A percentile compares a stretch with the other conserved stretches of the same genome.
Evolutionary conservation across 2,329 filamentous ascomycete species (phyloP).

Genomic region (Trichophyton equinum): DNA sequence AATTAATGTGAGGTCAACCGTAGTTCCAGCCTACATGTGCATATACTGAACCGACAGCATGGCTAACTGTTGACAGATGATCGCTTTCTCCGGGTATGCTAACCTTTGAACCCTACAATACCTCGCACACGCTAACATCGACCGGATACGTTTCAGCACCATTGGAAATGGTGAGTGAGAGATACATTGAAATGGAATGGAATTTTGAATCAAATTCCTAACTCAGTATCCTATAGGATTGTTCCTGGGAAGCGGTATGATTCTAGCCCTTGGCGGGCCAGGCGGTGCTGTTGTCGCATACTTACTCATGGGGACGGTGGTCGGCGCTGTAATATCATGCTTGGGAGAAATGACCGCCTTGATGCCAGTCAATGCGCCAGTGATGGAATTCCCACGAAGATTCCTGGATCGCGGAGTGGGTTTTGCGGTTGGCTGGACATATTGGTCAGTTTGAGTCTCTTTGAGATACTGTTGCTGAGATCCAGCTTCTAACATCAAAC

Average conservation of each 20-base stretch:
- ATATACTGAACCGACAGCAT: background rate
- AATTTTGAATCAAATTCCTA: background rate
- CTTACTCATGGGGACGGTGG: conserved; percentile 32
- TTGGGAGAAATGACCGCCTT: conserved; percentile 35
- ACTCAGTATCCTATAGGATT: conserved; percentile 18
- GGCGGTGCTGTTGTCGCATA: conserved; percentile 31
- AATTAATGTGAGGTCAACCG: conserved; percentile 22
- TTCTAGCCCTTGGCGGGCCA: conserved; percentile 29
- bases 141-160: conserved; percentile 18
- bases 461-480: conserved; percentile 21
- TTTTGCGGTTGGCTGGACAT: conserved; percentile 36
- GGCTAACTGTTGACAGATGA: conserved; percentile 25
- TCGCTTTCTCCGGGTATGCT: conserved; percentile 33
- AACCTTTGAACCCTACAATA: background rate
- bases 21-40: too few relatives aligned
- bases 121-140: background rate
- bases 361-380: conserved; percentile 32
- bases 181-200: too few relatives aligned
- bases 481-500: background rate
- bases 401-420: conserved; percentile 34
- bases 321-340: conserved; percentile 33
- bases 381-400: conserved; percentile 28
- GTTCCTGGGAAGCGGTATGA: conserved; percentile 32
- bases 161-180: conserved; percentile 28
- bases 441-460: conserved; percentile 31